Conservation (phyloP, 352 stramenopile genomes). For the Bremia lactucae region DNA sequence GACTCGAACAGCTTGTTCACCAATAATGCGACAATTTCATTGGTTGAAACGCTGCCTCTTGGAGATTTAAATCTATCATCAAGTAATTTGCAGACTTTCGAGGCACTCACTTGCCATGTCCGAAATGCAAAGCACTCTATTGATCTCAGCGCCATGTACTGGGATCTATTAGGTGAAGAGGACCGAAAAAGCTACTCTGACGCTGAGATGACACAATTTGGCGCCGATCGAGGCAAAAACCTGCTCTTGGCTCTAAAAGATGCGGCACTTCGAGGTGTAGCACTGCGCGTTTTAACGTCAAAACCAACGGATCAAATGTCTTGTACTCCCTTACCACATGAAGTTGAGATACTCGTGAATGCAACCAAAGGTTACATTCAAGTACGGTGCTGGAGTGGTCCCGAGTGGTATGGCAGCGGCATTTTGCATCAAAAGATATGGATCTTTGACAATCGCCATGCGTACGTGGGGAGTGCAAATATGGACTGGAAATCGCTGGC, state of each 20-base stretch:
- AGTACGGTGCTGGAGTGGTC: slow-evolving; percentile 49
- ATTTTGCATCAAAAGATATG: slow-evolving; percentile 82
- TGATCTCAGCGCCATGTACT: slow-evolving; percentile 81
- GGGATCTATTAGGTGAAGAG: slow-evolving; percentile 53
- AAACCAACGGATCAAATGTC: slow-evolving; percentile 8
- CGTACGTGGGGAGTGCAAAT: slow-evolving; percentile 75
- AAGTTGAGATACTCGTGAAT: slow-evolving; percentile 40
- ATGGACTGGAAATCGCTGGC: slow-evolving; percentile 83
- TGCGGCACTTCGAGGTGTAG: slow-evolving; percentile 37
- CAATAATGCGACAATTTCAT: slow-evolving; percentile 18
- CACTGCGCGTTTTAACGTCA: slow-evolving; percentile 43
- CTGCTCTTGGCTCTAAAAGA: slow-evolving; percentile 44
- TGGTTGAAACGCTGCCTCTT: slow-evolving; percentile 63
- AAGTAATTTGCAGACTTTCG: slow-evolving; percentile 30
- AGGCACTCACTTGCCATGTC: slow-evolving; percentile 34
- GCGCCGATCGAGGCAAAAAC: slow-evolving; percentile 36
- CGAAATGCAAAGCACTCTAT: slow-evolving; percentile 33
- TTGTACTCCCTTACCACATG: slow-evolving; percentile 33
- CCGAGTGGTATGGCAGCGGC: slow-evolving; percentile 62
- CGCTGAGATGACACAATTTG: slow-evolving; percentile 47
- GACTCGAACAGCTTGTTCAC: slow-evolving; percentile 3
- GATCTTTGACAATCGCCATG: slow-evolving; percentile 49
- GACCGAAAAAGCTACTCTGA: slow-evolving; percentile 44
- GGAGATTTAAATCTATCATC: slow-evolving; percentile 44
- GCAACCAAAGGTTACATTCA: slow-evolving; percentile 23